A percentile compares a stretch with the other conserved stretches of the same genome.
phyloP scores from a whole-genome alignment of 2,329 filamentous ascomycete genomes.

The Penicillium griseofulvum region DNA sequence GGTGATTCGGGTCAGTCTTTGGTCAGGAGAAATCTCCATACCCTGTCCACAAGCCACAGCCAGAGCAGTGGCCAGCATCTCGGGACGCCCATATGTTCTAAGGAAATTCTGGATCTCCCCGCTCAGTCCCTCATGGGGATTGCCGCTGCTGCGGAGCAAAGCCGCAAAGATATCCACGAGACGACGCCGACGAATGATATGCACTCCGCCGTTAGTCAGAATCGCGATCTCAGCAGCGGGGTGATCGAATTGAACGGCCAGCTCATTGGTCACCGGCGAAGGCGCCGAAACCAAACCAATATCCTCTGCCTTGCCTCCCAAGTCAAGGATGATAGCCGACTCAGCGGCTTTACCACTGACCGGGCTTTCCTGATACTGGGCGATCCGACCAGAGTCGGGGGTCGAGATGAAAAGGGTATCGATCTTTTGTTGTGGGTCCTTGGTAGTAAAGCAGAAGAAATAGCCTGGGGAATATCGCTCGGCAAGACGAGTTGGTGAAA shows the following conservation, averaged over 20 bases:
- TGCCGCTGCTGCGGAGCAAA: constrained; percentile 68
- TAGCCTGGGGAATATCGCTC: constrained; percentile 77
- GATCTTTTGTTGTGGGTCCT: constrained; percentile 55
- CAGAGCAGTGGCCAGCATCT: constrained; percentile 85
- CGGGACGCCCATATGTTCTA: constrained; percentile 78
- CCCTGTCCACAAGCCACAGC: constrained; percentile 95
- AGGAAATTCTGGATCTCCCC: constrained; percentile 80
- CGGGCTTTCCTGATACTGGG: constrained; percentile 53
- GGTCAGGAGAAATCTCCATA: constrained; percentile 70
- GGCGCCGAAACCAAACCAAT: constrained; percentile 73
- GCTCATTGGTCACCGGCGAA: constrained; percentile 72
- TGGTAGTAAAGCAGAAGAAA: constrained; percentile 79
- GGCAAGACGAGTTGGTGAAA: constrained; percentile 42
- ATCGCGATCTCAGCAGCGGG: constrained; percentile 80
- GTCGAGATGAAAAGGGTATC: constrained; percentile 79
- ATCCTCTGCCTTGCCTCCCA: constrained; percentile 72
- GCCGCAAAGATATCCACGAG: constrained; percentile 91
- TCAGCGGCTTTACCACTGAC: constrained; percentile 67
- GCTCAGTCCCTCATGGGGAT: constrained; percentile 72
- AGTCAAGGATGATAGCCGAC: constrained; percentile 72
- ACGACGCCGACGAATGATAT: constrained; percentile 77
- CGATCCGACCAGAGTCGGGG: constrained; percentile 82
- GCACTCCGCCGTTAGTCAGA: constrained; percentile 85
- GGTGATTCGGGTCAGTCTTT: constrained; percentile 66
- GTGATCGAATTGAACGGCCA: constrained; percentile 92